A percentile compares a stretch with the other conserved stretches of the same genome.
phyloP scores from a whole-genome alignment of 208 protist species.

The Crithidia expoeki region DNA sequence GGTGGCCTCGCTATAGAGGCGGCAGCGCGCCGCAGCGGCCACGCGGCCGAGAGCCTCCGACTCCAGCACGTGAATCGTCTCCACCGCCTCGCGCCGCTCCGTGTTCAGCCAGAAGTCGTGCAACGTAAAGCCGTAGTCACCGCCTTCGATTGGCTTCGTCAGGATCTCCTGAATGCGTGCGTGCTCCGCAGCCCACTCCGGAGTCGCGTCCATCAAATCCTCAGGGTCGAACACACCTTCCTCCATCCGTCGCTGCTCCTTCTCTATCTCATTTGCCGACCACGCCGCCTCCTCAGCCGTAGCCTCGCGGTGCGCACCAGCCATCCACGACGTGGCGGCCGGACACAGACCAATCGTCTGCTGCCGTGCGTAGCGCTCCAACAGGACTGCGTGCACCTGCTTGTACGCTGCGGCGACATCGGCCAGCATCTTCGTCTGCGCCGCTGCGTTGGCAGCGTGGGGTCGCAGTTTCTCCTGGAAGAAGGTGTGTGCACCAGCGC shows the following conservation, averaged over 20 bases:
- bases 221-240: constrained; percentile 79
- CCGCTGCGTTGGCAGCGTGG: constrained; percentile 24
- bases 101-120: constrained; percentile 82
- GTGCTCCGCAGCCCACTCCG: constrained; percentile 81
- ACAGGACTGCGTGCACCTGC: constrained; percentile 51
- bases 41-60: constrained; percentile 53
- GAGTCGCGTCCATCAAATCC: constrained; percentile 60
- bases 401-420: constrained; percentile 50
- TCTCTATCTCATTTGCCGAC: constrained; percentile 54
- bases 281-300: constrained; percentile 49
- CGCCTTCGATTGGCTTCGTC: constrained; percentile 37
- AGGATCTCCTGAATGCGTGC: constrained; percentile 51
- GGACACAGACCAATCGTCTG: constrained; percentile 39
- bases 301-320: constrained; percentile 21
- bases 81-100: constrained; percentile 73
- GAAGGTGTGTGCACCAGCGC: constrained; percentile 56
- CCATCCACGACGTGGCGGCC: constrained; percentile 13
- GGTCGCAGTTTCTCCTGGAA: constrained; percentile 61
- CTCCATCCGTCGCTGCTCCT: constrained; percentile 51
- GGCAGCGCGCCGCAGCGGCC: constrained; percentile 56
- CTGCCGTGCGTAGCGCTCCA: constrained; percentile 53
- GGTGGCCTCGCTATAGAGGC: constrained; percentile 47
- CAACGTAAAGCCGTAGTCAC: constrained; percentile 49
- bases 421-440: constrained; percentile 44
- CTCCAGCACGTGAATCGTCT: constrained; percentile 78